Evolutionary conservation across 179 eudicot genomes (phyloP), one percentile per base, ranked within the genome.

Genomic region (Beta lomatogona): DNA sequence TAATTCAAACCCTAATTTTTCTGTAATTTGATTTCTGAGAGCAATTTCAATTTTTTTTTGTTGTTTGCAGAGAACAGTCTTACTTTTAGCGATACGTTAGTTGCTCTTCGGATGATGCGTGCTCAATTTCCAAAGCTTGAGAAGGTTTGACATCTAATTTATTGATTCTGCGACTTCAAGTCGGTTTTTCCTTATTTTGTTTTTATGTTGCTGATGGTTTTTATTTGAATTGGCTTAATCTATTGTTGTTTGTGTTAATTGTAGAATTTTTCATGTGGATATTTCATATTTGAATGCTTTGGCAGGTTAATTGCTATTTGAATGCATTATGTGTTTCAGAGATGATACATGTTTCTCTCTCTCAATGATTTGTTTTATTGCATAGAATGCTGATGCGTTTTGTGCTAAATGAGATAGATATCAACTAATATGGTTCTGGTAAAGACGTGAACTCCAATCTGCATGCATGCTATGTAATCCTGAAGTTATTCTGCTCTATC

Each of bases 91-190:
- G 98, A 94, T 77, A 96, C 99, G 28, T 76, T 91, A 84, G 88
- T 92, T 60, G 99, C 97, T 79, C 93, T 96, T 74, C 89, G 85
- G 45, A 94, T 96, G 87, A 96, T 96, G 99, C 91, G 90, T 68
- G 93, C 98, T 77, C 99, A 96, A 86, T 96, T 96, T 71, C 99
- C 99, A 48, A 86, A 60, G 70, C 85, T 86, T 64, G 89, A 91
- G 10, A 94, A 96, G 96, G 99, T 96, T 76, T 9, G 77, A 52
- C 25, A 15, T 41, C 28, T 10, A 6, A 0, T 31, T 50, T 77
- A 19, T n/a, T 28, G 3, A 16, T 18, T 12, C 48, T 57, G 16
- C 21, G 41, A 69, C 5, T 69, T 69, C 53, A 9, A 22, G 19
- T 28, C 53, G 60, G 25, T 4, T 13, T 73, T 3, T 22, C 4